Percentiles rank a stretch among this genome's conserved stretches.
phyloP scores from a whole-genome alignment of 1,284 basidiomycete species.

The Pyrrhoderma lamaoense region DNA sequence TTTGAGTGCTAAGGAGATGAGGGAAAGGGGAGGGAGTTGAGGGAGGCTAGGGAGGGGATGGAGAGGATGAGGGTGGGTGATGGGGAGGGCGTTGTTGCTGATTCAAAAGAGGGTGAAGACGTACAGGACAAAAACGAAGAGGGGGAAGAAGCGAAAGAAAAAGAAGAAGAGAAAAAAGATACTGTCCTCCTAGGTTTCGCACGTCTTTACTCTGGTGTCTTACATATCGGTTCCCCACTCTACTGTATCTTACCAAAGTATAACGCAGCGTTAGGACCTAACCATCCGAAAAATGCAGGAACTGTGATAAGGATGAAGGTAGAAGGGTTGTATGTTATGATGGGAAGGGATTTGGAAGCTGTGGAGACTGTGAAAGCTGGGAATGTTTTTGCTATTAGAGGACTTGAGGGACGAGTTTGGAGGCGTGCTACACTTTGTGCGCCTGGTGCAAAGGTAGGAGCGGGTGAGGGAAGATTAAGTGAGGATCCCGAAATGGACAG shows the following conservation, averaged over 20 bases:
- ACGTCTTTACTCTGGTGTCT: constrained; percentile 85
- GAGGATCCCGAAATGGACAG: constrained; percentile 33
- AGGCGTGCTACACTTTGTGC: constrained; percentile 89
- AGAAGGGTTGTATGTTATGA: constrained; percentile 90
- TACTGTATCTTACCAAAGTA: constrained; percentile 89
- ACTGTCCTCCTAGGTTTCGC: constrained; percentile 89
- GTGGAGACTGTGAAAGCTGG: constrained; percentile 88
- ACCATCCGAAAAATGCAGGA: constrained; percentile 65
- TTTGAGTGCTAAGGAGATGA: constrained; percentile 84
- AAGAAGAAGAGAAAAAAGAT: constrained; percentile 22
- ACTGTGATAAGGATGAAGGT: constrained; percentile 61
- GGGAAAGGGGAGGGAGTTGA: constrained; percentile 60
- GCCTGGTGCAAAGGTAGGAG: constrained; percentile 39
- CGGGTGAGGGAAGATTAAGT: constrained; percentile 34
- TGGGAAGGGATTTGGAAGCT: constrained; percentile 89
- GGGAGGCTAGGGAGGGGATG: constrained; percentile 39
- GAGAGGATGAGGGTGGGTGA: constrained; percentile 23
- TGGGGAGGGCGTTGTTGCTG: constrained; percentile 21
- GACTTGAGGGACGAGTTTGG: constrained; percentile 86
- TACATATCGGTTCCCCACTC: constrained; percentile 61
- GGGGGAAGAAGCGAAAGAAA: constrained; percentile 17
- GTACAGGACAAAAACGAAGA: no score
- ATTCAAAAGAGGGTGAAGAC: constrained; percentile 15
- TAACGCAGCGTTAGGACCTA: constrained; percentile 56
- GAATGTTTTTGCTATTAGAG: constrained; percentile 91